Percentiles rank a stretch among this genome's conserved stretches.
Conservation (phyloP, 2,329 filamentous ascomycete species). For the Colletotrichum sp. region DNA sequence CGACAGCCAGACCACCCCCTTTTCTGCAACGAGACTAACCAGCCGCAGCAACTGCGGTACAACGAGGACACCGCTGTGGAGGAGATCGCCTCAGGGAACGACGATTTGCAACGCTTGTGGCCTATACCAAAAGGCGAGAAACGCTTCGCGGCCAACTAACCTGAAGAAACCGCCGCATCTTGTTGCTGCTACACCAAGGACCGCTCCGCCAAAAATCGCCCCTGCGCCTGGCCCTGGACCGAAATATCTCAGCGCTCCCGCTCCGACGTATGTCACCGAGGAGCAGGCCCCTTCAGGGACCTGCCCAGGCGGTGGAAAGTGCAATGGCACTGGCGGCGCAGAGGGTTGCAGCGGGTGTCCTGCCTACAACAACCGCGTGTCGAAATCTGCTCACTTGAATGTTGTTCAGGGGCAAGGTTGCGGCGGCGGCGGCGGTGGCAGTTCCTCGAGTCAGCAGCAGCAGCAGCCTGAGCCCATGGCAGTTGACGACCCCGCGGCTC, state of each 20-base stretch:
- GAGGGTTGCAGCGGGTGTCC: constrained; percentile 96
- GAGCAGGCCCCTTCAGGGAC: constrained; percentile 81
- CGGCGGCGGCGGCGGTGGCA: constrained; percentile 6
- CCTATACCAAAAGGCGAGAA: constrained; percentile 91
- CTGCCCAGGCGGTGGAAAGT: constrained; percentile 92
- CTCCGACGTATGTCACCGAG: constrained; percentile 77
- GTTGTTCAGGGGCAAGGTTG: constrained; percentile 54
- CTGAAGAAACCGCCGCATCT: constrained; percentile 76
- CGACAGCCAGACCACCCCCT: neutral
- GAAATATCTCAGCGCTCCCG: constrained; percentile 47
- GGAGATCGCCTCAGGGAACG: constrained; percentile 87
- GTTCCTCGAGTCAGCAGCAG: constrained; percentile 14
- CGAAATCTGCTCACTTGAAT: constrained; percentile 80
- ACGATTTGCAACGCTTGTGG: constrained; percentile 99
- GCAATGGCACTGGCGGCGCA: constrained; percentile 94
- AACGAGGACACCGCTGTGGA: constrained; percentile 92
- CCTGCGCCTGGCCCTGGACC: constrained; percentile 36
- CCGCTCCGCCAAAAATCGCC: constrained; percentile 40
- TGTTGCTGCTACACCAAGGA: constrained; percentile 48
- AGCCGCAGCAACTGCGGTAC: constrained; percentile 85
- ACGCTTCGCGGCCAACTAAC: constrained; percentile 88
- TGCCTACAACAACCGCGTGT: constrained; percentile 95
- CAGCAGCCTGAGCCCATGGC: constrained; percentile 24
- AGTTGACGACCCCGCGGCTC: constrained; percentile 42
- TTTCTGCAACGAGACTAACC: constrained; percentile 25